Evolutionary conservation across 305 asterid genomes (phyloP).

Genomic region (Coffea humblotiana): DNA sequence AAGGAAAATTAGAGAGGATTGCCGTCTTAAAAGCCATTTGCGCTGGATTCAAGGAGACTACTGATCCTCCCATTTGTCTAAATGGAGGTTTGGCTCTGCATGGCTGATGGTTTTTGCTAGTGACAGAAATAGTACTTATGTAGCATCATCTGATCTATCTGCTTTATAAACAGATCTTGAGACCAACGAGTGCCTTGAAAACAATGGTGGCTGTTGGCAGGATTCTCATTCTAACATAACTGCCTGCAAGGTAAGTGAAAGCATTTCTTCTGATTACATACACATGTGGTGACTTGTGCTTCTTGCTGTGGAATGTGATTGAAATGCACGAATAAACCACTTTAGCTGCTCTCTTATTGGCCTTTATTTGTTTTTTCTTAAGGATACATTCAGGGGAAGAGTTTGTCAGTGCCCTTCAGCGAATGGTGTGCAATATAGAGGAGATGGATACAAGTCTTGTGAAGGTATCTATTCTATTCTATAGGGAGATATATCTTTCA

Average conservation of each 20-base stretch:
- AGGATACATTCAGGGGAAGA: constrained; percentile 95
- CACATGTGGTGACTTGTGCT: background rate
- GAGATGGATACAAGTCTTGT: constrained; percentile 83
- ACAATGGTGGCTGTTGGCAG: constrained; percentile 85
- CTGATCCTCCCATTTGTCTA: constrained; percentile 86
- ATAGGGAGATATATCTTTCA: background rate
- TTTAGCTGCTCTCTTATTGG: background rate
- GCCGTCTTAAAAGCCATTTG: constrained; percentile 82
- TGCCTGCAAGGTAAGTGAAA: constrained; percentile 70
- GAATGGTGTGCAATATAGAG: constrained; percentile 69
- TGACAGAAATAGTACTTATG: background rate
- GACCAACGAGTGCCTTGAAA: constrained; percentile 83
- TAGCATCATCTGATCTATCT: constrained; percentile 6
- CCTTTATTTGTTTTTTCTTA: constrained; percentile 16
- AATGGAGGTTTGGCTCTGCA: constrained; percentile 46
- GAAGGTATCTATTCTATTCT: constrained; percentile 43
- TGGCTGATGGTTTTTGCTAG: background rate
- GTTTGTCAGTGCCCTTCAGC: constrained; percentile 80
- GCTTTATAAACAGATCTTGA: constrained; percentile 53
- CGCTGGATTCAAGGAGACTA: constrained; percentile 88
- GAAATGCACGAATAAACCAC: background rate
- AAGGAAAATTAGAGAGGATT: constrained; percentile 84
- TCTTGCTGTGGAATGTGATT: background rate
- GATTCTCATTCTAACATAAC: constrained; percentile 60
- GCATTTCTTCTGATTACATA: background rate